These are phyloP conservation scores for Boletales sp. DNA, from an alignment of 768 basidiomycete species.

Conservation along the genomic window DNA sequence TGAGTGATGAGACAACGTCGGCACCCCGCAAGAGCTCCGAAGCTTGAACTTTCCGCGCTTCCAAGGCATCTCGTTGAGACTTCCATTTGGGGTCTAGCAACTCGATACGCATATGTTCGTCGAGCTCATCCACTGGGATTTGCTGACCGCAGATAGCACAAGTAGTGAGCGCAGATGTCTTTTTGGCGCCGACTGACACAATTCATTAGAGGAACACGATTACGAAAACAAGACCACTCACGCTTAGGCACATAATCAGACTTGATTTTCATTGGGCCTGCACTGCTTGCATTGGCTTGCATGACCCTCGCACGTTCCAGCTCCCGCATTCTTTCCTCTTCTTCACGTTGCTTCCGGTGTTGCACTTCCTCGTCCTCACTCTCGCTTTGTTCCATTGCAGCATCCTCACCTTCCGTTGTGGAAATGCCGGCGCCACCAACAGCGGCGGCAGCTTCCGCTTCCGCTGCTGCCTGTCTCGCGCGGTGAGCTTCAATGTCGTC, in stretches of 20 bases:
- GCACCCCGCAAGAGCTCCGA: slow-evolving; percentile 88
- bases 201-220: slow-evolving; percentile 5
- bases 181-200: slow-evolving; percentile 61
- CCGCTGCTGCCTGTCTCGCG: slow-evolving; percentile 79
- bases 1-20: slow-evolving; percentile 90
- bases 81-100: slow-evolving; percentile 98
- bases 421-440: slow-evolving; percentile 58
- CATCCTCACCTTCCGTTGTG: slow-evolving; percentile 48
- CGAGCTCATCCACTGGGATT: slow-evolving; percentile 91
- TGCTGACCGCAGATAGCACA: slow-evolving; percentile 96
- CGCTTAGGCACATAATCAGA: slow-evolving; percentile 95
- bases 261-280: slow-evolving; percentile 88
- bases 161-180: slow-evolving; percentile 68
- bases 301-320: slow-evolving; percentile 76
- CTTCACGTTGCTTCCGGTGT: slow-evolving; percentile 56
- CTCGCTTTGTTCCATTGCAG: slow-evolving; percentile 77
- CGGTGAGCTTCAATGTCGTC: slow-evolving; percentile 84
- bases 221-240: slow-evolving; percentile 39
- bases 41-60: slow-evolving; percentile 85
- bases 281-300: slow-evolving; percentile 73
- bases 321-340: slow-evolving; percentile 67
- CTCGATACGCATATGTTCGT: slow-evolving; percentile 99
- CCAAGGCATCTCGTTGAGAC: slow-evolving; percentile 85
- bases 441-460: slow-evolving; percentile 80
- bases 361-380: slow-evolving; percentile 72